Evolutionary conservation across 1,139 yeast species (phyloP), one percentile per base, ranked within the genome.

Genomic region (Hanseniaspora sp.): DNA sequence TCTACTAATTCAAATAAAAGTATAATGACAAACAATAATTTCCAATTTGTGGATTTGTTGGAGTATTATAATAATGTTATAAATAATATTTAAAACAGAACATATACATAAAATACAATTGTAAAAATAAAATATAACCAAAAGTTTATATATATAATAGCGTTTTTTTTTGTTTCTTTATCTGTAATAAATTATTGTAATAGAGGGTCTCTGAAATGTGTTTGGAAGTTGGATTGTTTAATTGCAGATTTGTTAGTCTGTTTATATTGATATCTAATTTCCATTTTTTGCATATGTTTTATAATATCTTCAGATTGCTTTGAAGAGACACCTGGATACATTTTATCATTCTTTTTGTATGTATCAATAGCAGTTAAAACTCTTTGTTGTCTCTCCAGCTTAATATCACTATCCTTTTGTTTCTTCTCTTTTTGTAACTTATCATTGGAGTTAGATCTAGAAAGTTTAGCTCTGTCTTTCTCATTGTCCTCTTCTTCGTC

Each of bases 171-270:
- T 23, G 23, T 23, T 23, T 23, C 2, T 23, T 23, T 3, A 23
- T 23, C n/a, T n/a, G n/a, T 23, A 23, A 23, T 23, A 23, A 23
- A 23, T 53, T 55, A 62, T 55, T 65, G 68, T 60, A 81, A 71
- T 61, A 78, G 73, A 63, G 76, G 83, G 63, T 83, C 86, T 69
- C 87, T 78, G 68, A 67, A 82, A 65, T 82, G 81, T 33, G 76
- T 76, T 67, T 82, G 82, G 67, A 77, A 77, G 63, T 83, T 83
- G 57, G 74, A 70, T 63, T 75, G 77, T 68, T 73, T 69, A 9
- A 65, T 58, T 38, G 59, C 61, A 68, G 75, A 80, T 59, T 77
- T 73, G 53, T 71, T 67, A 59, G 79, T 73, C 40, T 73, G 74
- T 57, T 75, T 74, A 63, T 75, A 76, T 63, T 73, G 71, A 53